phyloP scores from a whole-genome alignment of 169 alveolate genomes.

The Plasmodium vinckei region DNA sequence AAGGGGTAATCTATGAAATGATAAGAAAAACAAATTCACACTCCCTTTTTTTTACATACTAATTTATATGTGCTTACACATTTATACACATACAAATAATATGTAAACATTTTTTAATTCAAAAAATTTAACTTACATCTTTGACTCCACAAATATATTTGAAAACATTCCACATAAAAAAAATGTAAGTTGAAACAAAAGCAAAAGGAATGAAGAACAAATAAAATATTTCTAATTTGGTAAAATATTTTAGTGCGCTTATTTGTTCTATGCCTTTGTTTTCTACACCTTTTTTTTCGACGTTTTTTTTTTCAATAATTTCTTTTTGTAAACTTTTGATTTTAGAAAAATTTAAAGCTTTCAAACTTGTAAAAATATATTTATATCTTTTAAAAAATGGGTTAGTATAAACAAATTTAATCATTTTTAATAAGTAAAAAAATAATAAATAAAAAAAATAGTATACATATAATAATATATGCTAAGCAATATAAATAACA shows the following conservation, averaged over 20 bases:
- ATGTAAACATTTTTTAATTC: background rate
- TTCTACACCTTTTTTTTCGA: constrained; percentile 1
- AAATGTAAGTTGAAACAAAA: constrained; percentile 33
- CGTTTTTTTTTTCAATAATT: background rate
- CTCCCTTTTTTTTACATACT: too few relatives aligned
- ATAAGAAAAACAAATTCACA: too few relatives aligned
- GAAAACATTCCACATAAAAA: constrained; percentile 50
- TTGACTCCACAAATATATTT: constrained; percentile 52
- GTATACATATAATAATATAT: background rate
- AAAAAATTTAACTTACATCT: constrained; percentile 26
- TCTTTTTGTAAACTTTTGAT: constrained; percentile 10
- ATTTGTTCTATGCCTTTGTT: background rate
- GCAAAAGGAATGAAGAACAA: constrained; percentile 48
- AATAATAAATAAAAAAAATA: background rate
- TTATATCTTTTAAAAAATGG: constrained; percentile 19
- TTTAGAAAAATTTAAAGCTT: constrained; percentile 2
- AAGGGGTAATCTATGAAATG: too few relatives aligned
- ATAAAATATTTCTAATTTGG: constrained; percentile 47
- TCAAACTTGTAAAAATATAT: constrained; percentile 1
- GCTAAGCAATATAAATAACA: background rate
- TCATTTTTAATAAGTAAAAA: constrained; percentile 21
- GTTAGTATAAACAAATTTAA: constrained; percentile 18
- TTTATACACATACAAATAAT: background rate
- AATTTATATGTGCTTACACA: too few relatives aligned
- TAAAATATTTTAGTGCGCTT: constrained; percentile 31